Base-by-base conservation (phyloP, 805 yeast genomes). In the Priceomyces melissophilus region DNA sequence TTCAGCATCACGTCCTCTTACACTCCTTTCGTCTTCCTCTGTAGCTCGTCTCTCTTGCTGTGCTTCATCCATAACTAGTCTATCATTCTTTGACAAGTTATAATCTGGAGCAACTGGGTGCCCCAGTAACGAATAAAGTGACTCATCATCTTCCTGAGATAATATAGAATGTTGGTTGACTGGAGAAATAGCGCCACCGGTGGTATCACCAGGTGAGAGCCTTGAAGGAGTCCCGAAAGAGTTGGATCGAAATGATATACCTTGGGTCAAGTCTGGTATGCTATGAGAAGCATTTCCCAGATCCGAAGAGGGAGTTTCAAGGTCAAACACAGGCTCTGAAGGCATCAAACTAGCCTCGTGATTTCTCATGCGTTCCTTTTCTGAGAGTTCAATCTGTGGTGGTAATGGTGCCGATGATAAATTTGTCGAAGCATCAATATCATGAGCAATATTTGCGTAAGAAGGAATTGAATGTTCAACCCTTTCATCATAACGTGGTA, bases 341-440 rank as follows among this genome's bases (percentile, higher is more conserved):
- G 91, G 90, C 15, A 82, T 52, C 32, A 84, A 62, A 4, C 84
- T 74, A 35, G 74, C 72, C 54, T 83, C 90, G 36, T 71, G 71
- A 3, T 69, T 59, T 42, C 71, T 63, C 49, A 82, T 57, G 11
- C 71, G 52, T 45, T 82, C 83, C 55, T 84, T 84, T 44, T 84
- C 91, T 1, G 79, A 56, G 28, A 74, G 36, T n/a, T 53, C 49
- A 4, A 39, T 39, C 12, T 43, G 46, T 10, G 39, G 35, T 8
- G 57, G 56, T 25, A 44, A 16, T 10, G 50, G 46, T 12, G 46
- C n/a, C n/a, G 47, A 30, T 12, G 23, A 39, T 2, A 15, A 25
- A 13, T 32, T 15, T 12, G 42, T 11, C 12, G 30, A 27, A 4
- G 25, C 5, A 17, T 12, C 17, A 40, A 17, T 37, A 17, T 57